Percentiles rank a stretch among this genome's conserved stretches.
Evolutionary conservation across 2,329 filamentous ascomycete genomes (phyloP).

Genomic region (Cladosporium sp.): DNA sequence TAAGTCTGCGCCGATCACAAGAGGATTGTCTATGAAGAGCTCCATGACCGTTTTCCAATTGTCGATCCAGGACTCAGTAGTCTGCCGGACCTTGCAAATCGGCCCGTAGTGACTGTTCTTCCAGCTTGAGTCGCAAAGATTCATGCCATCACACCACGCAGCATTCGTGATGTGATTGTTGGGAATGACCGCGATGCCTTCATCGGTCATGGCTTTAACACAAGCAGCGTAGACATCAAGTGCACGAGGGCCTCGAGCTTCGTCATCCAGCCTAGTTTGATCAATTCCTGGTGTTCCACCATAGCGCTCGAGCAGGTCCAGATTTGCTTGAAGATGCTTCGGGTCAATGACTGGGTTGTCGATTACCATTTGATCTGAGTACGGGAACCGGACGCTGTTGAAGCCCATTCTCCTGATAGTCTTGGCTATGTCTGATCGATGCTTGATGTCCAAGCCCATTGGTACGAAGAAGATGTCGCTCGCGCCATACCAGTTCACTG

Average conservation of each 20-base stretch:
- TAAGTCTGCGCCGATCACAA: constrained; percentile 61
- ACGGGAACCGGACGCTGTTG: constrained; percentile 64
- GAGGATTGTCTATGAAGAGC: constrained; percentile 51
- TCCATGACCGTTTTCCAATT: constrained; percentile 62
- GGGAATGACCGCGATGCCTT: constrained; percentile 58
- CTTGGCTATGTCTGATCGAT: constrained; percentile 54
- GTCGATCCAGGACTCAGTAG: constrained; percentile 58
- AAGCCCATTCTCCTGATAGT: constrained; percentile 59
- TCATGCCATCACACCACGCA: constrained; percentile 62
- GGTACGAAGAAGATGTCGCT: constrained; percentile 61
- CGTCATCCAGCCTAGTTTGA: constrained; percentile 8
- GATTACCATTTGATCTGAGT: constrained; percentile 62
- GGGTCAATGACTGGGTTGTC: constrained; percentile 51
- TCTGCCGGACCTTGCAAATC: constrained; percentile 56
- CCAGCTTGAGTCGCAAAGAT: constrained; percentile 63
- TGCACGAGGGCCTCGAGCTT: constrained; percentile 41
- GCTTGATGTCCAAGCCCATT: constrained; percentile 57
- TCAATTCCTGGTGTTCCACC: constrained; percentile 12
- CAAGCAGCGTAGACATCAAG: constrained; percentile 57
- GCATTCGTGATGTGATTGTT: constrained; percentile 67
- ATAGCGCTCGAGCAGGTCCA: constrained; percentile 44
- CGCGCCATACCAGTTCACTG: constrained; percentile 66
- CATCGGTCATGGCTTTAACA: constrained; percentile 53
- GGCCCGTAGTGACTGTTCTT: constrained; percentile 57
- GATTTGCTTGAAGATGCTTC: constrained; percentile 51